Conservation (phyloP, 2,329 filamentous ascomycete species). For the Fusarium bulbicola region DNA sequence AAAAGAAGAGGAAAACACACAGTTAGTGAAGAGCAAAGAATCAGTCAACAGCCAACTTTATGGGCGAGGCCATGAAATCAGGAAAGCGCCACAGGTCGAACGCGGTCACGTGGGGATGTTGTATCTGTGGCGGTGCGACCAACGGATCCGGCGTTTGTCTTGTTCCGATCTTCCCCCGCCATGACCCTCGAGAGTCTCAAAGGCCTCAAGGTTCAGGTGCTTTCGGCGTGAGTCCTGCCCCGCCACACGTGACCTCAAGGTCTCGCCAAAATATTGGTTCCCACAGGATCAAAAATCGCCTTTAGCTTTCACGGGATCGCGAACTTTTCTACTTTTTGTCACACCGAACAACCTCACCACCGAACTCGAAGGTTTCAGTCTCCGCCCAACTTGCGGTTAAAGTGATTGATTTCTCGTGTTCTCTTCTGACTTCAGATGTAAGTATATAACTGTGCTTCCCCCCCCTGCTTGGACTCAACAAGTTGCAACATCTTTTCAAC, state of each 20-base stretch:
- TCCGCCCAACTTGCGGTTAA: conserved; percentile 98
- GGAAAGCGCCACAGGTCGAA: conserved; percentile 36
- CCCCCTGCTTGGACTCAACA: conserved; percentile 1
- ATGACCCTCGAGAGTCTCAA: not conserved
- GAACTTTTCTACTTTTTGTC: conserved; percentile 46
- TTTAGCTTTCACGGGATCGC: conserved; percentile 35
- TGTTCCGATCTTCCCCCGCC: conserved; percentile 34
- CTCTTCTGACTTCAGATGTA: conserved; percentile 52
- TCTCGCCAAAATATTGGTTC: conserved; percentile 37
- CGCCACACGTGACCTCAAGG: not conserved
- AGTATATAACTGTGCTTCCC: conserved; percentile 42
- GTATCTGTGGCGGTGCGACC: conserved; percentile 34
- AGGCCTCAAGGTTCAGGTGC: not conserved
- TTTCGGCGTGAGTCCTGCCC: conserved; percentile 19
- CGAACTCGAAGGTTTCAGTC: conserved; percentile 98
- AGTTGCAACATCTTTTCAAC: not conserved
- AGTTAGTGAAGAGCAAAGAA: conserved; percentile 39
- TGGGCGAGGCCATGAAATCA: conserved; percentile 39
- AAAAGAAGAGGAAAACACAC: conserved; percentile 31
- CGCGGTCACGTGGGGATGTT: not conserved
- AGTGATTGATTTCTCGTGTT: conserved; percentile 99
- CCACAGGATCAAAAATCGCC: conserved; percentile 48
- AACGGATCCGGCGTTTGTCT: not conserved
- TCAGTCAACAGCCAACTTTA: conserved; percentile 41
- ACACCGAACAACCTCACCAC: conserved; percentile 47